Percentiles rank a stretch among this genome's conserved stretches.
Evolutionary conservation across 2,329 filamentous ascomycete genomes (phyloP).

Genomic region (Pseudocercospora musae): DNA sequence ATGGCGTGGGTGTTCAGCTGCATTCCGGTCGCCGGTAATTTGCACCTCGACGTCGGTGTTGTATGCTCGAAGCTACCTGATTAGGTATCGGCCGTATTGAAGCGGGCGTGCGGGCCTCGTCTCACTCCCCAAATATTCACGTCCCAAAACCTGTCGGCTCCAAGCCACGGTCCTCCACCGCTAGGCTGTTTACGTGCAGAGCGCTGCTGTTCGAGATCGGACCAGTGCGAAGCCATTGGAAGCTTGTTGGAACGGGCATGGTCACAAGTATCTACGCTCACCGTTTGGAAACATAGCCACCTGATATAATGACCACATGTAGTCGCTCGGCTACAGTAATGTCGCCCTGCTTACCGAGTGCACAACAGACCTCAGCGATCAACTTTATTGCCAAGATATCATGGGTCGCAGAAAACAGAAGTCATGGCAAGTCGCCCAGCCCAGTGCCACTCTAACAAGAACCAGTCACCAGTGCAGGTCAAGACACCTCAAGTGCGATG

Average conservation of each 20-base stretch:
- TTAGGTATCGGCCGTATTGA: background rate
- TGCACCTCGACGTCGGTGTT: background rate
- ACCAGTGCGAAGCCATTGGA: background rate
- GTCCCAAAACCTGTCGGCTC: background rate
- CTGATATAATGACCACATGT: background rate
- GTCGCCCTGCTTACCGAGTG: background rate
- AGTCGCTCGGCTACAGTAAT: background rate
- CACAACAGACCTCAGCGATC: background rate
- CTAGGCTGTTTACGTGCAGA: background rate
- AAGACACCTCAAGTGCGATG: slow-evolving; percentile 14
- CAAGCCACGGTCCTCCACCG: background rate
- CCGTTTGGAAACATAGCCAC: background rate
- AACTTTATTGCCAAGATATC: background rate
- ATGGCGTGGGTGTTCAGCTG: background rate
- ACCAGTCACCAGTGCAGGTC: slow-evolving; percentile 12
- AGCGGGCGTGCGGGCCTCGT: background rate
- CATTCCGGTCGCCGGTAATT: background rate
- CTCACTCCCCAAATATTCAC: no score
- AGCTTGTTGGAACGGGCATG: background rate
- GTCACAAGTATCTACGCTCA: background rate
- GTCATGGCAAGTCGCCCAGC: slow-evolving; percentile 7
- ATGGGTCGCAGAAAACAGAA: slow-evolving; percentile 11
- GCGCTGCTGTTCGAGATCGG: background rate
- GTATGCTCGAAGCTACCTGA: background rate
- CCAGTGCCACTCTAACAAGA: background rate